Conservation (phyloP, 345 rosid species). For the Streptanthus diversifolius region DNA sequence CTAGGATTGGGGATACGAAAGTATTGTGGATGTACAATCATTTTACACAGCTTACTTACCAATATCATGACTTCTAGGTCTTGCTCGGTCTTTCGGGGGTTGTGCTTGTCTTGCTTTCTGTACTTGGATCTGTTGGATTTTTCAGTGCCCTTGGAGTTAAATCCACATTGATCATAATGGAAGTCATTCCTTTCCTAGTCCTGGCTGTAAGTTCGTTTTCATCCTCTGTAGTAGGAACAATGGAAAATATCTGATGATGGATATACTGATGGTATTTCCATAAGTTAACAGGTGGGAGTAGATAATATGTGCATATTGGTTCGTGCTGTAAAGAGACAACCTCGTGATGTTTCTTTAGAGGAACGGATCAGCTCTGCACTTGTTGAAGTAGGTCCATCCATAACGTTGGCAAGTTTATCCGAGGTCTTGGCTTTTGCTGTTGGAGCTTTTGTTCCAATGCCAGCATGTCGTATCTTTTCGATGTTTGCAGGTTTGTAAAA, state of each 20-base stretch:
- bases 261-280: conserved; percentile 6
- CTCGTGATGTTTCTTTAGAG: conserved; percentile 63
- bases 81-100: conserved; percentile 94
- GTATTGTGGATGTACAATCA: conserved; percentile 10
- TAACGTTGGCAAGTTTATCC: conserved; percentile 92
- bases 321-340: conserved; percentile 91
- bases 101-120: conserved; percentile 90
- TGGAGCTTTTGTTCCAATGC: conserved; percentile 94
- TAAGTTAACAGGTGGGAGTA: conserved; percentile 75
- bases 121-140: conserved; percentile 90
- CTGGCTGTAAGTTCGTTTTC: conserved; percentile 74
- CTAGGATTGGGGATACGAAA: not conserved
- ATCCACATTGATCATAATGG: conserved; percentile 95
- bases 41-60: conserved; percentile 15
- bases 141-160: conserved; percentile 87
- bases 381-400: conserved; percentile 96
- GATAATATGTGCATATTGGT: conserved; percentile 98
- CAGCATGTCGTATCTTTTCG: conserved; percentile 96
- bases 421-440: conserved; percentile 96
- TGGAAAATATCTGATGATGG: conserved; percentile 10
- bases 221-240: conserved; percentile 1
- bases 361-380: conserved; percentile 89
- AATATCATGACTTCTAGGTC: conserved; percentile 47
- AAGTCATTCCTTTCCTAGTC: conserved; percentile 97
- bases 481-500: conserved; percentile 79